Percentiles rank a stretch among this genome's conserved stretches.
phyloP scores from a whole-genome alignment of 805 yeast genomes.

The Teunomyces lycoperdinae region DNA sequence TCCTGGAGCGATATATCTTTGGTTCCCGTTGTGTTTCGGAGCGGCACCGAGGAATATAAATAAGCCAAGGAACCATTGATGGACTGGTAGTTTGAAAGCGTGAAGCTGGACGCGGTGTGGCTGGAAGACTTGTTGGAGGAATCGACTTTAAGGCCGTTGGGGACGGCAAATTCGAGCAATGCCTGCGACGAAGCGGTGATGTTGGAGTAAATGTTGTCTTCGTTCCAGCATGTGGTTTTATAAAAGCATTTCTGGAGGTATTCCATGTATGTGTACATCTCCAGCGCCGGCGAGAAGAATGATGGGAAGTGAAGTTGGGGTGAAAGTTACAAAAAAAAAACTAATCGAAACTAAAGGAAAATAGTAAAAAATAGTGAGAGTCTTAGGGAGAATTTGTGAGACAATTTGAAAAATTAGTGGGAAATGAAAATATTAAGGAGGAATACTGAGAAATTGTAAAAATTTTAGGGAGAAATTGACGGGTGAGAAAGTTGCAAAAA shows the following conservation, averaged over 20 bases:
- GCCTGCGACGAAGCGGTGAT: slow-evolving; percentile 69
- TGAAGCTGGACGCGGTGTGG: slow-evolving; percentile 68
- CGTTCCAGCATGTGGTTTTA: slow-evolving; percentile 71
- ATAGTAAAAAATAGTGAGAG: too few relatives aligned
- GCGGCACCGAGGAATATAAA: slow-evolving; percentile 62
- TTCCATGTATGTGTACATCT: slow-evolving; percentile 85
- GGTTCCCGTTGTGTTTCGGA: slow-evolving; percentile 51
- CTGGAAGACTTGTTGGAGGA: slow-evolving; percentile 69
- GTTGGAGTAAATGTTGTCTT: slow-evolving; percentile 72
- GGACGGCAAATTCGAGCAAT: slow-evolving; percentile 70
- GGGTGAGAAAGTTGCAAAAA: too few relatives aligned
- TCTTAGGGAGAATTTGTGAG: too few relatives aligned
- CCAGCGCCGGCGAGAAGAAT: background rate
- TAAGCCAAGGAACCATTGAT: slow-evolving; percentile 85
- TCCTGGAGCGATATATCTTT: slow-evolving; percentile 57
- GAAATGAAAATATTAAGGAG: too few relatives aligned
- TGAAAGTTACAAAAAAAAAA: background rate
- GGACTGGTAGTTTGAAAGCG: slow-evolving; percentile 58
- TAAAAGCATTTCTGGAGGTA: slow-evolving; percentile 73
- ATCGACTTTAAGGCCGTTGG: slow-evolving; percentile 61
- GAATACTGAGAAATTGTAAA: too few relatives aligned
- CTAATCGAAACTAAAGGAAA: background rate
- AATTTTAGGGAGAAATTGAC: too few relatives aligned
- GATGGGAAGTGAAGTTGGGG: background rate
- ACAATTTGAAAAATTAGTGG: too few relatives aligned